Evolutionary conservation across 2,329 filamentous ascomycete genomes (phyloP).

Genomic region (Blumeria hordei): DNA sequence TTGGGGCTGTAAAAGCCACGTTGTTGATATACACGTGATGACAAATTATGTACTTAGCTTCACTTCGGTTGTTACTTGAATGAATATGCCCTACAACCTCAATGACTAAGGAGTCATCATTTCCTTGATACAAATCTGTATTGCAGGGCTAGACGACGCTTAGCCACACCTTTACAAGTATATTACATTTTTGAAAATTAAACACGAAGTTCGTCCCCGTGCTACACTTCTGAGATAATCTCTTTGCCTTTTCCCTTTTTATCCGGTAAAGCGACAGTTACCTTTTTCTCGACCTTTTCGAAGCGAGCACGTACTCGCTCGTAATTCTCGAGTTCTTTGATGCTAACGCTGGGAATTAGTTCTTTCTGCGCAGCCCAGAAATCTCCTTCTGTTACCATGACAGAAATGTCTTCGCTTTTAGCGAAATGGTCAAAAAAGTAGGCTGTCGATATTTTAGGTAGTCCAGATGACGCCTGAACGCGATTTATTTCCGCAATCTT

Average conservation of each 20-base stretch:
- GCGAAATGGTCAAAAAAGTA: conserved; percentile 93
- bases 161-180: too few relatives aligned
- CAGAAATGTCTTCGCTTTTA: conserved; percentile 55
- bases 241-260: background rate
- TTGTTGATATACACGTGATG: too few relatives aligned
- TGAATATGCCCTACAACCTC: too few relatives aligned
- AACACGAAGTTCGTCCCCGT: too few relatives aligned
- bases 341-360: conserved; percentile 79
- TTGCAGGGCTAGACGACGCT: too few relatives aligned
- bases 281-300: conserved; percentile 30
- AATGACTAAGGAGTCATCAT: too few relatives aligned
- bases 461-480: conserved; percentile 11
- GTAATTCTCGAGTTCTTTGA: conserved; percentile 79
- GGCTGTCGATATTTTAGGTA: conserved; percentile 41
- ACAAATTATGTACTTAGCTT: too few relatives aligned
- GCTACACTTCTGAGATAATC: too few relatives aligned
- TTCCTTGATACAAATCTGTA: too few relatives aligned
- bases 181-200: too few relatives aligned
- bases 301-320: conserved; percentile 63
- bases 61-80: too few relatives aligned
- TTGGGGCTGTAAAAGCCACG: too few relatives aligned
- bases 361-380: conserved; percentile 63
- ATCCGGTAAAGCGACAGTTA: background rate
- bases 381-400: conserved; percentile 74
- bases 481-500: conserved; percentile 52